phyloP scores from a whole-genome alignment of 202 grass and related monocot species.

The Saccharum hybrid region DNA sequence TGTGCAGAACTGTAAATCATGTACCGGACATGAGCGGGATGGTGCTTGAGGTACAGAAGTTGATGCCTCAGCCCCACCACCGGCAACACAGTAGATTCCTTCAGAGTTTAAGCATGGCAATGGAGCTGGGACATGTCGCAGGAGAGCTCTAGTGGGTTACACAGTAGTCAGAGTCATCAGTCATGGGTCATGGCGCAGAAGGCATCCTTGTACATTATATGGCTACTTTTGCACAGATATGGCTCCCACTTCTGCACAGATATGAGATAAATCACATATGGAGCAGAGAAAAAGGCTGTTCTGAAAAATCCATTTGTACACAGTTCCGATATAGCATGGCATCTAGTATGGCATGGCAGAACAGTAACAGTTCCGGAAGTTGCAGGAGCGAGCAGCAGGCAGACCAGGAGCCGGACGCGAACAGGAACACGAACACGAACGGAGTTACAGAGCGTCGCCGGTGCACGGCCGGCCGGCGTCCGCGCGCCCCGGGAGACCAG shows the following conservation, averaged over 20 bases:
- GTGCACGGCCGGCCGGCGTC: slow-evolving; percentile 14
- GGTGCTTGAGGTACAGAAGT: not conserved
- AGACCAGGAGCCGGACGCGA: not conserved
- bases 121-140: not conserved
- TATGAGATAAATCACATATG: not conserved
- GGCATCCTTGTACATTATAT: slow-evolving; percentile 38
- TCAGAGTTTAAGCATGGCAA: slow-evolving; percentile 30
- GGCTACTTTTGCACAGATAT: slow-evolving; percentile 40
- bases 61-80: slow-evolving; percentile 16
- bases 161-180: slow-evolving; percentile 18
- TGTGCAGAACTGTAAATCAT: not conserved
- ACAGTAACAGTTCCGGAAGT: slow-evolving; percentile 12
- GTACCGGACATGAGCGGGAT: not conserved
- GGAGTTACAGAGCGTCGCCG: slow-evolving; percentile 12
- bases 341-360: not conserved
- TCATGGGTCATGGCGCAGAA: slow-evolving; percentile 13
- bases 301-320: not conserved
- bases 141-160: slow-evolving; percentile 7
- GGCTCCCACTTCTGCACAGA: slow-evolving; percentile 20
- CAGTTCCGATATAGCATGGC: no score
- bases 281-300: not conserved
- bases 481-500: not conserved
- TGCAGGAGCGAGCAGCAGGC: not conserved
- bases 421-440: not conserved
- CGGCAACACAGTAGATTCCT: slow-evolving; percentile 35